Base-by-base conservation (phyloP, 78 protist species). In the Creolimax fragrantissima region DNA sequence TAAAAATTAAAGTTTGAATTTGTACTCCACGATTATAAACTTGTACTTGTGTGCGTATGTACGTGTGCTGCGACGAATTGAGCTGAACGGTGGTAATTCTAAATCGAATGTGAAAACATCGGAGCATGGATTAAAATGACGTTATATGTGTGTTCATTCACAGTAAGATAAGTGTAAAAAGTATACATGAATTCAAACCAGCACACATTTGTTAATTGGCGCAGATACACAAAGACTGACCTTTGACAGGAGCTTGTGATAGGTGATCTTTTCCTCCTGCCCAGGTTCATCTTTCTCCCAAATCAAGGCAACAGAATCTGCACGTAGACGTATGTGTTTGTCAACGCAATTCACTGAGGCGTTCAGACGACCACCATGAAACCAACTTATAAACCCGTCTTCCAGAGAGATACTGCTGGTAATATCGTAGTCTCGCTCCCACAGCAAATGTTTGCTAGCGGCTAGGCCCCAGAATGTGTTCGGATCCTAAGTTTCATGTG, bases 261-360 rank as follows among this genome's bases (percentile, higher is more conserved):
- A 90, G 5, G 92, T 90, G 88, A 90, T 81, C n/a, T 2, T 3
- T 45, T 41, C 39, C 41, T 5, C 45, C 4, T 90, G 43, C 5
- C 36, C 89, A n/a, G 92, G 81, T 32, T 90, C 36, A 45, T 90
- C 92, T 41, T 35, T 35, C 45, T 90, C 89, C 89, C 88, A 81
- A 2, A 90, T 42, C 11, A 90, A 24, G 17, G 92, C 92, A 5
- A 39, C 6, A 44, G 41, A 37, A 35, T 90, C 47, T 81, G 42
- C 89, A 17, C 43, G n/a, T 3, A 86, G 35, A 17, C 2, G 17
- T 7, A 88, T 35, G 85, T 92, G 94, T 5, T 66, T 41, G 67
- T 88, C 94, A 35, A 86, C 37, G 45, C 92, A 89, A 84, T 86
- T 92, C 43, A 44, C 91, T 2, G 92, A 58, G 42, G 84, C 84